A percentile compares a stretch with the other conserved stretches of the same genome.
Conservation (phyloP, 148 eudicot genomes). For the Spergularia bocconei region DNA sequence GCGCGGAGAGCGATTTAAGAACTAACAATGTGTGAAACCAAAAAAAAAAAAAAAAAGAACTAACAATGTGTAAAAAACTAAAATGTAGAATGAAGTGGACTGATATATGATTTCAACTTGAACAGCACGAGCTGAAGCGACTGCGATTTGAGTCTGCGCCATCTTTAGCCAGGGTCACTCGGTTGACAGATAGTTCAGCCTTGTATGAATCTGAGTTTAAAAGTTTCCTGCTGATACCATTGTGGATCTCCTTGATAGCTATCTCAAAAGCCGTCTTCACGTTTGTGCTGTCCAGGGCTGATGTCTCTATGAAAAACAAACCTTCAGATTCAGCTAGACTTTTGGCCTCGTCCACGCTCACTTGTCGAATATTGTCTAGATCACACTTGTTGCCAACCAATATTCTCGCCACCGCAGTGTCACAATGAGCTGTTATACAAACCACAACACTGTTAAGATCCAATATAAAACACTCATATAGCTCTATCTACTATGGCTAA, state of each 20-base stretch:
- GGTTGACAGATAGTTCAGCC: conserved; percentile 63
- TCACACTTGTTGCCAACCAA: conserved; percentile 82
- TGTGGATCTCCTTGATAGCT: conserved; percentile 69
- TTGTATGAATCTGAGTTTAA: conserved; percentile 76
- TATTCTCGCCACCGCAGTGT: conserved; percentile 67
- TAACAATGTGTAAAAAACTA: no score
- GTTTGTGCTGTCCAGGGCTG: conserved; percentile 72
- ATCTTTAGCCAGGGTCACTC: conserved; percentile 50
- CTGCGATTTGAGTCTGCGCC: conserved; percentile 48
- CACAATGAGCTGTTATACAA: conserved; percentile 63
- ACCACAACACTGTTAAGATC: neutral
- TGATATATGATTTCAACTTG: conserved; percentile 27
- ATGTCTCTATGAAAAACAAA: conserved; percentile 82
- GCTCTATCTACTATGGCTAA: neutral
- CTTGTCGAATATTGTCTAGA: conserved; percentile 59
- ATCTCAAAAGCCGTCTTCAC: conserved; percentile 72
- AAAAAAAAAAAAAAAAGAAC: no score
- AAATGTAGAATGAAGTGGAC: no score
- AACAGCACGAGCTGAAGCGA: conserved; percentile 53
- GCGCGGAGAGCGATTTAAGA: neutral
- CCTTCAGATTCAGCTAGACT: conserved; percentile 67
- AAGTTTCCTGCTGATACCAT: conserved; percentile 61
- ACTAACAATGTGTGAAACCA: no score
- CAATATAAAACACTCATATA: neutral
- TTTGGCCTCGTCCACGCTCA: conserved; percentile 62